Evolutionary conservation across 2,329 filamentous ascomycete species (phyloP), one percentile per base, ranked within the genome.

Genomic region (Fusarium equiseti): DNA sequence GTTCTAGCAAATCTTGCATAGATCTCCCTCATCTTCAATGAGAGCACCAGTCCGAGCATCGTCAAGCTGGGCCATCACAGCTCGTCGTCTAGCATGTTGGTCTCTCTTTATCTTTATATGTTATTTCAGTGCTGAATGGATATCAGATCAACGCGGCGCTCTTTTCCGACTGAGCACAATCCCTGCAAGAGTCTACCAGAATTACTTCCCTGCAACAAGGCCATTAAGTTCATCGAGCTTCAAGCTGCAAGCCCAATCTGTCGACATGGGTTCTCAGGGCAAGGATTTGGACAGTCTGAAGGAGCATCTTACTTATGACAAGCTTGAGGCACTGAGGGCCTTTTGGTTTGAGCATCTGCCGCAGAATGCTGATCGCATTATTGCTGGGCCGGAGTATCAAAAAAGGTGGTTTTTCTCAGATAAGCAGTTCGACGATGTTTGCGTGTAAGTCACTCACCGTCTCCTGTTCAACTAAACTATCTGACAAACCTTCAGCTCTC

Each of bases 261-360:
- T 2, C 27, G 57, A 31, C 1, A 71, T 75, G 62, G 53, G n/a
- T 3, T 54, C 68, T 6, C 44, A 40, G 2, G 12, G 8, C 3
- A 63, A 45, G 40, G 42, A 54, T 16, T 6, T 68, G 6, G 58
- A 53, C 4, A n/a, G 20, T 2, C 63, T 78, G 8, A 58, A 67
- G 22, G 29, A 59, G 1, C 51, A 75, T 20, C 64, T 82, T n/a
- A 79, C 73, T 10, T 73, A 76, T 1, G 72, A 65, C 0, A 67
- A 79, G 16, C 73, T 82, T 8, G 62, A 76, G 29, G 73, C 73
- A 27, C 50, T 83, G 2, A 75, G 76, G 11, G 66, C 71, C n/a
- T 80, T 83, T 54, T 83, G 81, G 81, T 83, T 80, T 65, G 79
- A 77, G 69, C 77, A 81, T 55, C 38, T 81, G 2, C 58, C 73